Conservation (phyloP, 148 eudicot genomes). For the Rheum nobile region DNA sequence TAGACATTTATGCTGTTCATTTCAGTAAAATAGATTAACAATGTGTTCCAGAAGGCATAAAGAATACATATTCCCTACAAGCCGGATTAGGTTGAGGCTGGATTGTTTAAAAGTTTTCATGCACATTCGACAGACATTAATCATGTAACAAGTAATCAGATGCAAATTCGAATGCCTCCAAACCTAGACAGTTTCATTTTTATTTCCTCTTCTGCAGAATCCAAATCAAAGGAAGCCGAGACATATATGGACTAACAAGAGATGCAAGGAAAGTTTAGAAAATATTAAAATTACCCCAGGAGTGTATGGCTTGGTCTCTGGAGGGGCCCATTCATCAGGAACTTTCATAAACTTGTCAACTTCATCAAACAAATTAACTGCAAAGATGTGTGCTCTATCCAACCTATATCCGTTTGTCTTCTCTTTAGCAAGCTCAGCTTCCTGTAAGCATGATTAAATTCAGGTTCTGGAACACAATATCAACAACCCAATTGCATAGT, state of each 20-base stretch:
- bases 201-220: slow-evolving; percentile 8
- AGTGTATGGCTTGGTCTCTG: slow-evolving; percentile 67
- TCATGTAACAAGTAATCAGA: not conserved
- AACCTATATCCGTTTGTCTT: slow-evolving; percentile 64
- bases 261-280: not conserved
- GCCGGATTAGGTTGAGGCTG: not conserved
- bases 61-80: not conserved
- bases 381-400: slow-evolving; percentile 65
- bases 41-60: not conserved
- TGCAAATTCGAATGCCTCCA: not conserved
- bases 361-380: slow-evolving; percentile 80
- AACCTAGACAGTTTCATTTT: not conserved
- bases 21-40: not conserved
- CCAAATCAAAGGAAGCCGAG: slow-evolving; percentile 49
- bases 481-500: not conserved
- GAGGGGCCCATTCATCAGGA: slow-evolving; percentile 97
- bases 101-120: not conserved
- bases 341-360: slow-evolving; percentile 79
- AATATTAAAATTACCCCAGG: slow-evolving; percentile 48
- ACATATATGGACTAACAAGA: not conserved
- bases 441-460: slow-evolving; percentile 25
- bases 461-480: not conserved
- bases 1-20: not conserved
- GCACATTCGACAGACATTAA: not conserved
- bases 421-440: slow-evolving; percentile 78